Conservation (phyloP, 331 rosid genomes). For the Arachis monticola region DNA sequence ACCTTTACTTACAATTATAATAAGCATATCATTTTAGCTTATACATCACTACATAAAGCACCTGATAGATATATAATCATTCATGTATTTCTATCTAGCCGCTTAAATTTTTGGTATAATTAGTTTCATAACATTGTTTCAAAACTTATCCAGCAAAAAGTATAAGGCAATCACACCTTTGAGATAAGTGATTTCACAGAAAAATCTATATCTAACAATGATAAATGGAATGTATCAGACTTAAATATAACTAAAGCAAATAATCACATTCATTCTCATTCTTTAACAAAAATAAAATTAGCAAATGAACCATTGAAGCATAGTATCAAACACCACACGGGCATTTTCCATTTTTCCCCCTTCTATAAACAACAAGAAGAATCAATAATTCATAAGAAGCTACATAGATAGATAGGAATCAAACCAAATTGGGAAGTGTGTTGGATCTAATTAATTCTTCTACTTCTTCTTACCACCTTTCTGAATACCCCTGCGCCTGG, state of each 20-base stretch:
- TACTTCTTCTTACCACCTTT: slow-evolving; percentile 2
- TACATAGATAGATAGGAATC: neutral
- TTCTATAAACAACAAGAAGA: too few species aligned
- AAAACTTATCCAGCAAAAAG: too few species aligned
- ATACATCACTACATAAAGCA: too few species aligned
- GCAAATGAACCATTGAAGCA: neutral
- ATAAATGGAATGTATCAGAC: neutral
- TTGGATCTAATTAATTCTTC: neutral
- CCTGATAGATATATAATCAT: too few species aligned
- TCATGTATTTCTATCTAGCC: too few species aligned
- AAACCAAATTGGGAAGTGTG: neutral
- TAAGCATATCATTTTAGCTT: too few species aligned
- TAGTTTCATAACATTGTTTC: too few species aligned
- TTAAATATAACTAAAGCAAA: neutral
- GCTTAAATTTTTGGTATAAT: too few species aligned
- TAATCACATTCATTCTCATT: neutral
- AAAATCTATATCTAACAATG: neutral
- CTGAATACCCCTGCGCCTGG: neutral
- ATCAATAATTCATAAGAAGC: too few species aligned
- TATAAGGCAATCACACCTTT: too few species aligned
- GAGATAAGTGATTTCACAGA: too few species aligned
- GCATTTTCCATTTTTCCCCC: neutral
- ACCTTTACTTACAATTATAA: too few species aligned
- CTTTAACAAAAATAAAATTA: neutral
- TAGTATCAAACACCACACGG: neutral